Evolutionary conservation across 1,284 basidiomycete species (phyloP).

Genomic region (Hymenochaete sp.): DNA sequence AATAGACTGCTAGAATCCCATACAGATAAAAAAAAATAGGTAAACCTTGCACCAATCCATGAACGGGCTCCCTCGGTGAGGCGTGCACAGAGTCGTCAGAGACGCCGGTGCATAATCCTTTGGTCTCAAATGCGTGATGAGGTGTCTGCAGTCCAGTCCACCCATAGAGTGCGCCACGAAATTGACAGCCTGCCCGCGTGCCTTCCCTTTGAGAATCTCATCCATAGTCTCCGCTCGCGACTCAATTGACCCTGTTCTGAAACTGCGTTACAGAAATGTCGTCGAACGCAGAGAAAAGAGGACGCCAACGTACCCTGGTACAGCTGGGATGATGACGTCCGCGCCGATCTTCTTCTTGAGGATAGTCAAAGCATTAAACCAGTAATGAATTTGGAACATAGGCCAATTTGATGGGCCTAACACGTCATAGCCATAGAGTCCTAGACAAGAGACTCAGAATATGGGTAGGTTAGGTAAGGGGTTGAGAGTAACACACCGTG

Average conservation of each 20-base stretch:
- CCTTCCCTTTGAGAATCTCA: conserved; percentile 59
- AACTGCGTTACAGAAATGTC: conserved; percentile 5
- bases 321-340: conserved; percentile 91
- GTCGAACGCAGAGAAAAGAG: background rate
- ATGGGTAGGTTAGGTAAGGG: conserved; percentile 16
- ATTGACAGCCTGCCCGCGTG: conserved; percentile 72
- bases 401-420: conserved; percentile 71
- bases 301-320: conserved; percentile 67
- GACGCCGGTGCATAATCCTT: conserved; percentile 80
- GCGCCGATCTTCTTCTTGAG: conserved; percentile 80
- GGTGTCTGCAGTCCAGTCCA: conserved; percentile 86
- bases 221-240: conserved; percentile 79
- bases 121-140: conserved; percentile 83
- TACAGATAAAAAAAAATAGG: conserved; percentile 17
- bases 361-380: conserved; percentile 83
- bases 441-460: conserved; percentile 31
- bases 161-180: conserved; percentile 98
- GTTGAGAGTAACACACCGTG: conserved; percentile 60
- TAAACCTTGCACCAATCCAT: conserved; percentile 97
- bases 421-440: conserved; percentile 92
- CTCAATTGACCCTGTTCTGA: conserved; percentile 84
- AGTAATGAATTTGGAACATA: conserved; percentile 85
- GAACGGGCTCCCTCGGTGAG: conserved; percentile 93
- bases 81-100: conserved; percentile 86
- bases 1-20: background rate